Conservation (phyloP, 164 flowering plant species). For the Kalanchoe fedtschenkoi region DNA sequence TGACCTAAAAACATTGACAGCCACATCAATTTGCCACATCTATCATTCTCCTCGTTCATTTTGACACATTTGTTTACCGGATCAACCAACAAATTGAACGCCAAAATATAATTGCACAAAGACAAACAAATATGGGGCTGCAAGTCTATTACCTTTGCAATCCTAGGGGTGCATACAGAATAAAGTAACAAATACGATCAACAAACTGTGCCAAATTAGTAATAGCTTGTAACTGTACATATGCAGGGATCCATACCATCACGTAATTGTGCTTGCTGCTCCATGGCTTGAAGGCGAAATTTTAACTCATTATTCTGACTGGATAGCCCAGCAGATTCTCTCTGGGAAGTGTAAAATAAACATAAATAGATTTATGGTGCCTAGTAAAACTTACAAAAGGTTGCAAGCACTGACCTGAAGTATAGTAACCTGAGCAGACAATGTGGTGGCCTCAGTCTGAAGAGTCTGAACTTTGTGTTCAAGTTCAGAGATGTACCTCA, state of each 20-base stretch:
- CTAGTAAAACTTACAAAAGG: background rate
- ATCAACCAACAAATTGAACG: background rate
- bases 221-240: background rate
- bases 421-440: conserved; percentile 26
- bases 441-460: conserved; percentile 28
- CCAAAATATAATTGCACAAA: too few species aligned
- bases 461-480: conserved; percentile 34
- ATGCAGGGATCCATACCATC: background rate
- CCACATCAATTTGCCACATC: background rate
- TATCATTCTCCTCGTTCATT: background rate
- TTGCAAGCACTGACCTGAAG: conserved; percentile 17
- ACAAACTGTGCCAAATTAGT: background rate
- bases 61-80: background rate
- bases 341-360: conserved; percentile 16
- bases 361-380: background rate
- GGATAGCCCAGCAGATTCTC: conserved; percentile 43
- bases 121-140: too few species aligned
- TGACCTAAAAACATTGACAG: background rate
- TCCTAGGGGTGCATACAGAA: too few species aligned
- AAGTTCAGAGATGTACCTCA: conserved; percentile 23
- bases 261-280: conserved; percentile 48
- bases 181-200: conserved; percentile 1
- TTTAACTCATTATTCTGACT: conserved; percentile 51
- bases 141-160: too few species aligned
- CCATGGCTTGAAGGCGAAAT: conserved; percentile 58